A percentile compares a stretch with the other conserved stretches of the same genome.
Conservation (phyloP, 768 basidiomycete species). For the Tricholoma sp. region DNA sequence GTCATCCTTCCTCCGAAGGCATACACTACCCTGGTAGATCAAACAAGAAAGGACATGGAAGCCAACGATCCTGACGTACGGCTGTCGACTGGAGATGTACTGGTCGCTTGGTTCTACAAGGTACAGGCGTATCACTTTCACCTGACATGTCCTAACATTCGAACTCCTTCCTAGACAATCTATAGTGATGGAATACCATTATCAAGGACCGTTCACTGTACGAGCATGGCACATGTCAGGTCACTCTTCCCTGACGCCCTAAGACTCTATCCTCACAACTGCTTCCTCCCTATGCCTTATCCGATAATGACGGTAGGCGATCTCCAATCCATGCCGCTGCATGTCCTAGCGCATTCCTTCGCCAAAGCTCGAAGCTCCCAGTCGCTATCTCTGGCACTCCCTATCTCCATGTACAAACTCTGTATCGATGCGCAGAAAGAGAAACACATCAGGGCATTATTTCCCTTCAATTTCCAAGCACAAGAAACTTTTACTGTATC, state of each 20-base stretch:
- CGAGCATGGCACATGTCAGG: background rate
- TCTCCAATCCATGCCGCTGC: constrained; percentile 22
- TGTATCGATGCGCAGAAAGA: background rate
- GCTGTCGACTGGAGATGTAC: constrained; percentile 33
- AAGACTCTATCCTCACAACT: constrained; percentile 1
- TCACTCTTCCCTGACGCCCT: background rate
- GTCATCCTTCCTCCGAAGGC: constrained; percentile 28
- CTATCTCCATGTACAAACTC: constrained; percentile 22
- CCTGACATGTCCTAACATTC: constrained; percentile 14
- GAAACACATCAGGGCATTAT: constrained; percentile 19
- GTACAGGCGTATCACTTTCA: constrained; percentile 26
- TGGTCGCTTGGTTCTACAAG: constrained; percentile 39
- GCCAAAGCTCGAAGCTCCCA: constrained; percentile 16
- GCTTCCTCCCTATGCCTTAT: constrained; percentile 36
- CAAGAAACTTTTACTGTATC: constrained; percentile 33
- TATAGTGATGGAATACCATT: background rate
- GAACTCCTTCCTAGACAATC: background rate
- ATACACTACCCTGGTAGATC: constrained; percentile 23
- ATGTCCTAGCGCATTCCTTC: constrained; percentile 21
- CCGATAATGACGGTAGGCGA: constrained; percentile 31
- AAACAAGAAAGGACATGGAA: constrained; percentile 21
- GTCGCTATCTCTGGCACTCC: constrained; percentile 19
- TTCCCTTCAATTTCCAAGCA: constrained; percentile 29
- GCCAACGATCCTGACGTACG: constrained; percentile 10
- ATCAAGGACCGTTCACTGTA: background rate